Conservation (phyloP, 225 moss, liverwort and hornwort genomes). For the Climacium dendroides region DNA sequence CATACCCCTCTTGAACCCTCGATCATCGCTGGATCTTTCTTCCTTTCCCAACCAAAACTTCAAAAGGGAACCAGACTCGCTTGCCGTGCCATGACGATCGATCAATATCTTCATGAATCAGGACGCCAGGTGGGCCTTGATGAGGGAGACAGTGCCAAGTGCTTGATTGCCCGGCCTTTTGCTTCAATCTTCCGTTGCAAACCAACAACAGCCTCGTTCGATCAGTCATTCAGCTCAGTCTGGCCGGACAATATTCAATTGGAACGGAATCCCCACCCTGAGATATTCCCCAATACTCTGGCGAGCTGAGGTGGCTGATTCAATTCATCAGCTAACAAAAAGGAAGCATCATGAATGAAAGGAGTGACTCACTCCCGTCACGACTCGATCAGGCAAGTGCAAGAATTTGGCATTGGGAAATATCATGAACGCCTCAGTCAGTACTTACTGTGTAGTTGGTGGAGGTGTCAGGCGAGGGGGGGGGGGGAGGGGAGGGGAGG, state of each 20-base stretch:
- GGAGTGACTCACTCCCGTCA: neutral
- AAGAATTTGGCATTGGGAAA: neutral
- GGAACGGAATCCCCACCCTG: neutral
- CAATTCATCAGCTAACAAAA: neutral
- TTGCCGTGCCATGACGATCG: neutral
- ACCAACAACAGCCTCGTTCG: neutral
- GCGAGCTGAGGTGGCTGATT: neutral
- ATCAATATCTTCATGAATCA: neutral
- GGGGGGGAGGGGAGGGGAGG: too few species aligned
- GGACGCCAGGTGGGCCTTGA: neutral
- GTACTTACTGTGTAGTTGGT: neutral
- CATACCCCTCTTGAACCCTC: neutral
- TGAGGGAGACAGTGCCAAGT: neutral
- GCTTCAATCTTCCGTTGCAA: neutral
- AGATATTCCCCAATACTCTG: neutral
- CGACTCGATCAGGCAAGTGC: too few species aligned
- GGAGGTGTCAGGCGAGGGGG: neutral
- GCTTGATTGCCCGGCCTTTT: neutral
- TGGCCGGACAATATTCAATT: neutral
- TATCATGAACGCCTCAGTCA: neutral
- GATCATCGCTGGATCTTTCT: neutral
- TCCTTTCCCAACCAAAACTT: neutral
- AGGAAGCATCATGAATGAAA: neutral
- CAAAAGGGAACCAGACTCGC: neutral
- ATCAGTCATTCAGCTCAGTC: neutral